These are phyloP conservation scores for Coniochaeta sp. DNA, from an alignment of 2,329 filamentous ascomycete species.

Conservation along the genomic window DNA sequence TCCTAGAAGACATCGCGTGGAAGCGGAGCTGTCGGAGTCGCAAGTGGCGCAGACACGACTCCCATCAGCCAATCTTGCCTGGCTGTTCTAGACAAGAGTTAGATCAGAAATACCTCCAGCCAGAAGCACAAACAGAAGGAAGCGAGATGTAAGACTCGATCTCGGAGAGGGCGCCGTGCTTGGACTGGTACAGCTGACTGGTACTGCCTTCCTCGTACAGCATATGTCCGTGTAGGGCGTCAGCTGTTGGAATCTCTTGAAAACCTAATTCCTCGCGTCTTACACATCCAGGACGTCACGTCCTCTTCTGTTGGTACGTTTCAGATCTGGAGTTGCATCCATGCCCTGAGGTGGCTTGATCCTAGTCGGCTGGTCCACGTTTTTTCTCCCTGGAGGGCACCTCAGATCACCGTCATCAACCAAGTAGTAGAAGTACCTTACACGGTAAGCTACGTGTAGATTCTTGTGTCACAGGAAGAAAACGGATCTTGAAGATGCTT, in stretches of 20 bases:
- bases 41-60: too few relatives aligned
- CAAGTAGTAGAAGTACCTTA: too few relatives aligned
- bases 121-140: neutral
- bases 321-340: neutral
- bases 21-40: neutral
- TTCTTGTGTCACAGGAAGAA: neutral
- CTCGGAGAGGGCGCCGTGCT: neutral
- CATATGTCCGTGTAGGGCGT: neutral
- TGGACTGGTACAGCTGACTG: neutral
- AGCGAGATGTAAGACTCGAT: neutral
- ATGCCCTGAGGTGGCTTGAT: neutral
- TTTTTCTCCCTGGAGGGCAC: neutral
- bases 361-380: neutral
- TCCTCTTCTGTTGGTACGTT: neutral
- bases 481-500: neutral
- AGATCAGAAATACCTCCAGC: too few relatives aligned
- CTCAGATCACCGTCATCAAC: neutral
- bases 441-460: too few relatives aligned
- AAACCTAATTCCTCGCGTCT: too few relatives aligned
- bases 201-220: neutral
- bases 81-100: too few relatives aligned
- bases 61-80: too few relatives aligned
- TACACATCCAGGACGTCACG: too few relatives aligned
- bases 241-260: too few relatives aligned
- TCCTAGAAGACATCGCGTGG: neutral